Base-by-base conservation (phyloP, 352 stramenopile genomes). In the Globisporangium polare region DNA sequence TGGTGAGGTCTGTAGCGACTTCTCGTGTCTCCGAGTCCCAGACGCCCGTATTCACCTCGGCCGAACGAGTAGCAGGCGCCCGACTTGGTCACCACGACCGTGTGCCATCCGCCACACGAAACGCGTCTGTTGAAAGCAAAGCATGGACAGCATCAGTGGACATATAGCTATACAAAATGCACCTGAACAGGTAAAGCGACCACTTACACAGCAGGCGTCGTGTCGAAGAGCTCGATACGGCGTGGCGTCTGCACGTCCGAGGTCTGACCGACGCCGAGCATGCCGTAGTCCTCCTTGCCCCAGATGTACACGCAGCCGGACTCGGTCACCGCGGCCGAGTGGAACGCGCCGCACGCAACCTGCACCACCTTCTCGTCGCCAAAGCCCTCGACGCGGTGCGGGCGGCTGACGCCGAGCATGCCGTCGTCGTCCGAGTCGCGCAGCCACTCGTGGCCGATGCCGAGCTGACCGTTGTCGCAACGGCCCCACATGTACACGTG, bases 221-320 rank as follows among this genome's bases (percentile, higher is more conserved):
- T 64, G 56, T 92, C 78, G 53, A 94, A 94, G 42, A 88, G 77
- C 47, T 74, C 65, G 53, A 94, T 68, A 7, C 71, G 74, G 37
- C 73, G 75, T 6, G 85, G 85, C 7, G 45, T 76, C 63, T 92
- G 74, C 53, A 88, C 66, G 62, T 94, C 85, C 2, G 78, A 78
- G 9, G 80, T 86, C 62, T 94, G 84, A 8, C 88, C 86, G 24
- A 89, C 65, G 20, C 85, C 85, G 18, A 95, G 80, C 86, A 95
- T 94, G 41, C 88, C 87, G 57, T 92, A 92, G 68, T 96, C 87
- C 54, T 94, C 85, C 71, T 94, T 93, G 52, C 81, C 81, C 85
- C 85, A 94, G 46, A 90, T 88, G 75, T 83, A 94, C 8, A 94
- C 76, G 17, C 62, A 62, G 26, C 83, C 85, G 5, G 77, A 72